A percentile compares a stretch with the other conserved stretches of the same genome.
Evolutionary conservation across 148 eudicot genomes (phyloP).

Genomic region (Dysphania ambrosioides): DNA sequence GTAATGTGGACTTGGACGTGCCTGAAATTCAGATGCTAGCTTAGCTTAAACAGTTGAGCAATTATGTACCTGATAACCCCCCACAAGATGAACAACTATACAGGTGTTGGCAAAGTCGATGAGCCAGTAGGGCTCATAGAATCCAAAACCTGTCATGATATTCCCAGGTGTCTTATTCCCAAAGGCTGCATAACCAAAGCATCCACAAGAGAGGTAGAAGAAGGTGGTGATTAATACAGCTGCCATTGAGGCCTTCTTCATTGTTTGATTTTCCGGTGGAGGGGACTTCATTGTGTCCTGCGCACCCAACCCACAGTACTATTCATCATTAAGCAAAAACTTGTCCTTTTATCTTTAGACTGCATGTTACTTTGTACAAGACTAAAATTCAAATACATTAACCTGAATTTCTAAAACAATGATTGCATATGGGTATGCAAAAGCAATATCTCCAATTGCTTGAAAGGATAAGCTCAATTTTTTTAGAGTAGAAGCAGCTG

Average conservation of each 20-base stretch:
- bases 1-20: too few species aligned
- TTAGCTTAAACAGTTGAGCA: too few species aligned
- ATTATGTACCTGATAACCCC: constrained; percentile 67
- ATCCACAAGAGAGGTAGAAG: constrained; percentile 67
- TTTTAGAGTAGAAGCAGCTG: constrained; percentile 22
- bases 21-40: too few species aligned
- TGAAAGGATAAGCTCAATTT: constrained; percentile 45
- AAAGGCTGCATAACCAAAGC: constrained; percentile 85
- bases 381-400: not conserved
- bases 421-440: constrained; percentile 43
- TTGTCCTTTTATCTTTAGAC: not conserved
- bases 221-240: constrained; percentile 47
- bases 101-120: constrained; percentile 68
- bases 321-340: not conserved
- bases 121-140: constrained; percentile 67
- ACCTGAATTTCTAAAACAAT: constrained; percentile 61
- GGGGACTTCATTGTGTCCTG: constrained; percentile 68
- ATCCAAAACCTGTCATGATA: constrained; percentile 64
- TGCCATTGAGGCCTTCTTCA: constrained; percentile 60
- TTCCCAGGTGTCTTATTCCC: constrained; percentile 66
- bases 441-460: constrained; percentile 68
- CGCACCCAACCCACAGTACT: not conserved
- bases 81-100: constrained; percentile 60
- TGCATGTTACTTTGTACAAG: too few species aligned
- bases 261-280: constrained; percentile 60